Conservation (phyloP, 768 basidiomycete genomes). For the Exsudoporus frostii region DNA sequence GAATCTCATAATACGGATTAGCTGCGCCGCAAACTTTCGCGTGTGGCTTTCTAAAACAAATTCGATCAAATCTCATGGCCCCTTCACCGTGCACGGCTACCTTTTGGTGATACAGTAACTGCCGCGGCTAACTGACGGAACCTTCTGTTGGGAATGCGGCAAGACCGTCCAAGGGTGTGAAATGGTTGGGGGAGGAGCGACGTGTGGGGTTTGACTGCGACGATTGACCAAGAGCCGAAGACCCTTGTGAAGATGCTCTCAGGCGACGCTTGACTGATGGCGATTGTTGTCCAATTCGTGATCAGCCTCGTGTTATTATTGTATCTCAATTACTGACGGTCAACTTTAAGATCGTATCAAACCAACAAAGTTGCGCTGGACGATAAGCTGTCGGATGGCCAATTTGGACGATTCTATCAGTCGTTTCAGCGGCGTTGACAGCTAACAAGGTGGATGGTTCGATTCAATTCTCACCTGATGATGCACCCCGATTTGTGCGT, state of each 20-base stretch:
- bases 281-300: constrained; percentile 12
- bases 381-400: background rate
- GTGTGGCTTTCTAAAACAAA: constrained; percentile 6
- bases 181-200: background rate
- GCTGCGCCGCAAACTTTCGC: constrained; percentile 7
- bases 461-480: constrained; percentile 6
- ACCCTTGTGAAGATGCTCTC: constrained; percentile 11
- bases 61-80: constrained; percentile 2
- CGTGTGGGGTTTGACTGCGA: constrained; percentile 12
- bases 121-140: constrained; percentile 1
- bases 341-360: constrained; percentile 16
- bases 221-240: constrained; percentile 10
- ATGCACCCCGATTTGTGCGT: constrained; percentile 10
- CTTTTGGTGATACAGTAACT: constrained; percentile 4
- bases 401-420: constrained; percentile 3
- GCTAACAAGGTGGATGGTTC: constrained; percentile 10
- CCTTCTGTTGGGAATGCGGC: background rate
- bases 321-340: constrained; percentile 10
- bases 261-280: constrained; percentile 20
- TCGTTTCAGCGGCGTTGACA: constrained; percentile 8
- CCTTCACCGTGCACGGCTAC: constrained; percentile 15
- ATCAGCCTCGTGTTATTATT: constrained; percentile 23
- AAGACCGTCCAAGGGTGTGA: constrained; percentile 11
- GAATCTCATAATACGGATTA: constrained; percentile 9
- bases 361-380: constrained; percentile 4